Evolutionary conservation across 2,329 filamentous ascomycete genomes (phyloP), one percentile per base, ranked within the genome.

Genomic region (Phialophora expanda): DNA sequence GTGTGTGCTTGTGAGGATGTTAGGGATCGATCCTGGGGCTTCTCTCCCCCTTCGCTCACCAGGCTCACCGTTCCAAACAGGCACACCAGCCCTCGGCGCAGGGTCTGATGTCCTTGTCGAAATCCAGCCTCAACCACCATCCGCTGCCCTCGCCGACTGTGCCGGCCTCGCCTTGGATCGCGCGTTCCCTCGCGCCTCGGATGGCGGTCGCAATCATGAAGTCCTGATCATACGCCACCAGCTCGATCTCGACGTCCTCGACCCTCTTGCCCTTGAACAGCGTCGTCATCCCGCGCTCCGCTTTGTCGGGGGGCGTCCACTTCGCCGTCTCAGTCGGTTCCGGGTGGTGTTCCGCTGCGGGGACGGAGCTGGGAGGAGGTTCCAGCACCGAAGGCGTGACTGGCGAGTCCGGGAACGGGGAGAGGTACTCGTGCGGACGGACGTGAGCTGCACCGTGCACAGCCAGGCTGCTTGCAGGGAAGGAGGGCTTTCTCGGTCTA

Each of bases 201-300:
- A 80, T 82, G 5, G 86, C 85, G 34, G 85, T 84, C 0, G 85
- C 83, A 70, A 89, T 78, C 75, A 89, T 83, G 71, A 84, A 88
- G 62, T 85, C 79, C 66, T 83, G 78, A 68, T 86, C 85, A 72
- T 86, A 88, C 0, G 84, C 82, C 63, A 85, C 81, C 20, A 89
- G 80, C 73, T 87, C 84, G 70, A 89, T 78, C 56, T 81, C 77
- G 22, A 87, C 85, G 69, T 86, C 82, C 4, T 80, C 74, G 58
- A 87, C 78, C 46, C 74, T 72, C 58, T 75, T 73, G 5, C 81
- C 80, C 66, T 83, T 76, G 34, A 86, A 73, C 75, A 80, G 83
- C 0, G 85, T 81, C 67, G 84, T 80, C 1, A 85, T 79, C 30
- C 78, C 75, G 1, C 69, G 75, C 62, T 79, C 79, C 2, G 77